phyloP scores from a whole-genome alignment of 768 basidiomycete species.

The Pleurotus giganteus region DNA sequence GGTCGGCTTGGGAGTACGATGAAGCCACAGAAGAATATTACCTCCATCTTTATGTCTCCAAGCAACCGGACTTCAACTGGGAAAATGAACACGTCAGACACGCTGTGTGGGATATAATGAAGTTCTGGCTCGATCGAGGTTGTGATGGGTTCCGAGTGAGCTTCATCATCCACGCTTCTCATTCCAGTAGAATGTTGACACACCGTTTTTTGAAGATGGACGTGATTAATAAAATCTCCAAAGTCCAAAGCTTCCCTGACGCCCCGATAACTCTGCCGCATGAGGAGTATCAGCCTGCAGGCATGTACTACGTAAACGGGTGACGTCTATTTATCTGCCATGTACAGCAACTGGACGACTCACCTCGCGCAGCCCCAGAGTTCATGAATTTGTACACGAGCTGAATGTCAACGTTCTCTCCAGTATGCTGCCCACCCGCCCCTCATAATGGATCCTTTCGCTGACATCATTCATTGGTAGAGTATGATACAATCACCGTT shows the following conservation, averaged over 20 bases:
- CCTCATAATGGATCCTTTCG: slow-evolving; percentile 12
- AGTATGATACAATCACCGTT: slow-evolving; percentile 59
- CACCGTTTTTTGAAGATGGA: slow-evolving; percentile 50
- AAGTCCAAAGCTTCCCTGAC: slow-evolving; percentile 62
- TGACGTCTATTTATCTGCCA: too few species aligned
- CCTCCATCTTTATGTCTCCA: slow-evolving; percentile 61
- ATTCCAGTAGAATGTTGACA: too few species aligned
- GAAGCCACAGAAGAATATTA: slow-evolving; percentile 66
- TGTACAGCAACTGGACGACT: too few species aligned
- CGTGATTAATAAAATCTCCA: slow-evolving; percentile 68
- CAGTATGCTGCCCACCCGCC: slow-evolving; percentile 35
- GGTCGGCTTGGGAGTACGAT: slow-evolving; percentile 73
- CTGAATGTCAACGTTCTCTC: slow-evolving; percentile 63
- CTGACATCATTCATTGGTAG: slow-evolving; percentile 24
- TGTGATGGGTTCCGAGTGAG: slow-evolving; percentile 74
- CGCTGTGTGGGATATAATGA: slow-evolving; percentile 63
- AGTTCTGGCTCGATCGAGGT: slow-evolving; percentile 72
- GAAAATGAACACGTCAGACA: slow-evolving; percentile 60
- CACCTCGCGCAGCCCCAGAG: slow-evolving; percentile 45
- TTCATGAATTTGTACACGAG: slow-evolving; percentile 67
- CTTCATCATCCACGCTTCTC: neutral
- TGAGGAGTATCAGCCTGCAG: slow-evolving; percentile 52
- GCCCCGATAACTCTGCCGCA: slow-evolving; percentile 54
- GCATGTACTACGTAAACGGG: slow-evolving; percentile 60
- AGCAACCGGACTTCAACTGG: slow-evolving; percentile 84